Percentiles rank a stretch among this genome's conserved stretches.
These are phyloP conservation scores for Centrapalus pauciflorus DNA, from an alignment of 129 eudicot species.

Conservation along the genomic window DNA sequence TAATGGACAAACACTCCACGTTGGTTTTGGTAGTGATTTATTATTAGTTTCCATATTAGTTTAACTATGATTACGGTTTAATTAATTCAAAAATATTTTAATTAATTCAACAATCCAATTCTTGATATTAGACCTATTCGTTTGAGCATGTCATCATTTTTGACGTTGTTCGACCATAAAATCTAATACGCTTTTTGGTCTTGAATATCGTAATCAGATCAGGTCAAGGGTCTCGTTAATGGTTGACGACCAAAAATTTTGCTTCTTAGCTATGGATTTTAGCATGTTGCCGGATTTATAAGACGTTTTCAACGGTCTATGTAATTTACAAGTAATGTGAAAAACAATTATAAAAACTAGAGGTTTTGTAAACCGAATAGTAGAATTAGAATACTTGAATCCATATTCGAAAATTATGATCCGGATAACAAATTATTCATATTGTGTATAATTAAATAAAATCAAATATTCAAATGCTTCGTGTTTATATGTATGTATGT, in stretches of 20 bases:
- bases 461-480: too few species aligned
- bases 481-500: too few species aligned
- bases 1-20: conserved; percentile 47
- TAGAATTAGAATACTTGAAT: too few species aligned
- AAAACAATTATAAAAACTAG: too few species aligned
- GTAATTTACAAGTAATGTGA: too few species aligned
- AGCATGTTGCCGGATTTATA: conserved; percentile 6
- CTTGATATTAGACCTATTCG: conserved; percentile 24
- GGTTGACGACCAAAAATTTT: conserved; percentile 17
- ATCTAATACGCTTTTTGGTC: neutral
- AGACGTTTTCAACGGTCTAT: neutral
- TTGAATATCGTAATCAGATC: conserved; percentile 1
- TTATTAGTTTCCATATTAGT: neutral
- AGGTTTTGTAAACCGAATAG: too few species aligned
- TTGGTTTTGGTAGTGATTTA: conserved; percentile 51
- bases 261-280: conserved; percentile 5
- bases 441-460: too few species aligned
- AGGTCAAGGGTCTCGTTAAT: too few species aligned
- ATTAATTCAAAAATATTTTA: conserved; percentile 16
- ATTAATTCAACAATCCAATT: conserved; percentile 14
- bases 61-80: conserved; percentile 8
- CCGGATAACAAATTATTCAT: too few species aligned
- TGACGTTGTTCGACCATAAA: neutral
- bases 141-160: conserved; percentile 22
- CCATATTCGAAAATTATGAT: too few species aligned